A percentile compares a stretch with the other conserved stretches of the same genome.
Evolutionary conservation across 495 filamentous ascomycete genomes (phyloP).

Genomic region (Hypoxylon trugodes): DNA sequence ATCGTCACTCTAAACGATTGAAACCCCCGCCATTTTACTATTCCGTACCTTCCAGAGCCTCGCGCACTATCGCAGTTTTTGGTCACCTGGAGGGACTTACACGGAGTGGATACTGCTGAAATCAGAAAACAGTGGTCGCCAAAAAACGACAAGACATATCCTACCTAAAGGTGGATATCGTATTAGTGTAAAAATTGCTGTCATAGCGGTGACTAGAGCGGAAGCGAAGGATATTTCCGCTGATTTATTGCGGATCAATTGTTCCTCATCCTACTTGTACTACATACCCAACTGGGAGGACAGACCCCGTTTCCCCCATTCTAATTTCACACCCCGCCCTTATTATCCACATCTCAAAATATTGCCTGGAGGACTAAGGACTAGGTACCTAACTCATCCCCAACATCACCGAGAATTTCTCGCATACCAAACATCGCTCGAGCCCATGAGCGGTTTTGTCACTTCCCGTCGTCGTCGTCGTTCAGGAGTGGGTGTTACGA

Average conservation of each 20-base stretch:
- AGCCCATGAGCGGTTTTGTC: slow-evolving; percentile 19
- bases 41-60: slow-evolving; percentile 12
- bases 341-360: slow-evolving; percentile 18
- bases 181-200: slow-evolving; percentile 21
- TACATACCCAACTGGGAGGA: slow-evolving; percentile 11
- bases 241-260: slow-evolving; percentile 14
- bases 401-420: slow-evolving; percentile 19
- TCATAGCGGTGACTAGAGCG: slow-evolving; percentile 19
- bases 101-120: slow-evolving; percentile 22
- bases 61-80: slow-evolving; percentile 1
- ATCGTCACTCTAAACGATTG: slow-evolving; percentile 19
- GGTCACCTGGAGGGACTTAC: slow-evolving; percentile 4
- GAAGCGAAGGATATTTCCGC: slow-evolving; percentile 13
- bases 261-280: slow-evolving; percentile 13
- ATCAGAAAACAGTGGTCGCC: slow-evolving; percentile 16
- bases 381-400: too few species aligned
- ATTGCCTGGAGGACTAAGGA: slow-evolving; percentile 23
- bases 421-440: slow-evolving; percentile 15
- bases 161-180: slow-evolving; percentile 22
- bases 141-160: slow-evolving; percentile 22
- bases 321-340: slow-evolving; percentile 16
- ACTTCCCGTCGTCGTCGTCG: slow-evolving; percentile 15
- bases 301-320: slow-evolving; percentile 7
- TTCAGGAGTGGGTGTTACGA: slow-evolving; percentile 19
- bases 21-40: slow-evolving; percentile 9